These are phyloP conservation scores for Boletus insuetus DNA, from an alignment of 768 basidiomycete species.

Conservation along the genomic window DNA sequence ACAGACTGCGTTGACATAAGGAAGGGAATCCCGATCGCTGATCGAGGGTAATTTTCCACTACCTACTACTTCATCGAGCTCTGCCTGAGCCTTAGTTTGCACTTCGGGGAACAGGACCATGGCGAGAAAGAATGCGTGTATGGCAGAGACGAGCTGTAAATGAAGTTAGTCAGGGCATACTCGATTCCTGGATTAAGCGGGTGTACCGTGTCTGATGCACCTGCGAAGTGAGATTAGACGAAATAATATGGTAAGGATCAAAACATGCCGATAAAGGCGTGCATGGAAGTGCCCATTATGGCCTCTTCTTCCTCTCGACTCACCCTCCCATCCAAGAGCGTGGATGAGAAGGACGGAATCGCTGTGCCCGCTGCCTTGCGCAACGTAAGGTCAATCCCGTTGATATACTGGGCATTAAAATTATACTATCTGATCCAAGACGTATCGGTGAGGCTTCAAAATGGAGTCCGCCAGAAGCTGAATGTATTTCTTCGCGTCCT, in stretches of 20 bases:
- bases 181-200: conserved; percentile 38
- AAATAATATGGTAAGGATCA: background rate
- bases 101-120: conserved; percentile 25
- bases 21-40: conserved; percentile 21
- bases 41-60: conserved; percentile 18
- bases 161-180: conserved; percentile 7
- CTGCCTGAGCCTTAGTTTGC: conserved; percentile 22
- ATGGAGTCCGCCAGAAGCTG: conserved; percentile 36
- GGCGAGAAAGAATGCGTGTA: conserved; percentile 24
- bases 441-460: conserved; percentile 43
- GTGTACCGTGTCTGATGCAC: conserved; percentile 45
- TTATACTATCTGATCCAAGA: conserved; percentile 46
- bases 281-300: conserved; percentile 17
- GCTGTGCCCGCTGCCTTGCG: conserved; percentile 17
- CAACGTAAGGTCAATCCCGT: background rate
- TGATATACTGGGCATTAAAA: background rate
- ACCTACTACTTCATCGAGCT: conserved; percentile 25
- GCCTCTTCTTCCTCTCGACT: conserved; percentile 16
- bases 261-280: conserved; percentile 9
- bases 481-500: conserved; percentile 25
- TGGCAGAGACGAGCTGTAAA: conserved; percentile 13
- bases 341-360: conserved; percentile 18
- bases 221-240: background rate
- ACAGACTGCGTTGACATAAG: conserved; percentile 24
- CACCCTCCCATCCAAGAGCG: conserved; percentile 9